phyloP scores from a whole-genome alignment of 208 protist species.

The Zelonia costaricensis region DNA sequence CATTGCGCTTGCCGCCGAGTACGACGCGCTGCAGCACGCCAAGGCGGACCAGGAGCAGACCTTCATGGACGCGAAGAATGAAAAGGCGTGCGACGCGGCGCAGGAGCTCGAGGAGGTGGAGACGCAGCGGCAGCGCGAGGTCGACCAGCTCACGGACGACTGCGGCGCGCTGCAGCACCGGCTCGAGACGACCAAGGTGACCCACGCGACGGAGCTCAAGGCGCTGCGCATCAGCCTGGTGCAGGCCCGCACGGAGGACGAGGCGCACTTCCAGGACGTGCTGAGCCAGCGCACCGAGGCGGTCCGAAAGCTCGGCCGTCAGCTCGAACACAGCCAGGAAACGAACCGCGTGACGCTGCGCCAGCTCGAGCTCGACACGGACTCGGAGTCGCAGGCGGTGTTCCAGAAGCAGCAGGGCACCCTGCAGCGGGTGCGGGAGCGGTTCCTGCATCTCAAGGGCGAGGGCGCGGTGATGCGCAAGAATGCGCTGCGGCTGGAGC shows the following conservation, averaged over 20 bases:
- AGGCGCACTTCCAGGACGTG: conserved; percentile 84
- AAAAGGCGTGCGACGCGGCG: conserved; percentile 77
- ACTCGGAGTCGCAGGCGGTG: conserved; percentile 91
- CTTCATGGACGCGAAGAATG: conserved; percentile 87
- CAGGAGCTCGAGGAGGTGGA: conserved; percentile 77
- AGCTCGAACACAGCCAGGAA: conserved; percentile 70
- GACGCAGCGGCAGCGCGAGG: conserved; percentile 81
- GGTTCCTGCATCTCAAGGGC: conserved; percentile 93
- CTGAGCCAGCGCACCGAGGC: conserved; percentile 61
- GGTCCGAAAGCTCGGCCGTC: conserved; percentile 56
- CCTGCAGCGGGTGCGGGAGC: conserved; percentile 77
- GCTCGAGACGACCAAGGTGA: conserved; percentile 60
- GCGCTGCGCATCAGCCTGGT: conserved; percentile 38
- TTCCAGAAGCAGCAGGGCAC: conserved; percentile 71
- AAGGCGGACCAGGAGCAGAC: conserved; percentile 92
- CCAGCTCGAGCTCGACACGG: conserved; percentile 95
- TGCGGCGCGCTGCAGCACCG: conserved; percentile 64
- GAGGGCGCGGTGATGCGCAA: conserved; percentile 95
- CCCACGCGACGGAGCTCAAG: conserved; percentile 36
- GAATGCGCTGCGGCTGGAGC: conserved; percentile 89
- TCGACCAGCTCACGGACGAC: conserved; percentile 84
- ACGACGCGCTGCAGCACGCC: conserved; percentile 75
- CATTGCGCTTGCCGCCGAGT: conserved; percentile 67
- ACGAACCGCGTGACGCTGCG: conserved; percentile 84
- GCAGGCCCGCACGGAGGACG: conserved; percentile 48